Evolutionary conservation across 2,329 filamentous ascomycete genomes (phyloP).

Genomic region (Seiridium unicorne): DNA sequence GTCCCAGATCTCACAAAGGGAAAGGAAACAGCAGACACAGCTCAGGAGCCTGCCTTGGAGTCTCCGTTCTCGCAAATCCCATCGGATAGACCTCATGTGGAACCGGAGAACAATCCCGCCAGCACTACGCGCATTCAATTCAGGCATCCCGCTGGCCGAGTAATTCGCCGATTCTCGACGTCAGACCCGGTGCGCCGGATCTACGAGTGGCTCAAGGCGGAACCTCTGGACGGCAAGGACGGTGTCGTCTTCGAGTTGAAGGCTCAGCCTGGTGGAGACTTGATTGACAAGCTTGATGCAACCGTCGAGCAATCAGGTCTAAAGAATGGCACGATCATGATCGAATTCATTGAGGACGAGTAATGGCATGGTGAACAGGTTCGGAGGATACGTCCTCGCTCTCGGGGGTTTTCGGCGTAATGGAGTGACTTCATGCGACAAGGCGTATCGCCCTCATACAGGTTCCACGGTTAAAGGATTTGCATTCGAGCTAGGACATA

Average conservation of each 20-base stretch:
- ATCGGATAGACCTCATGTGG: conserved; percentile 68
- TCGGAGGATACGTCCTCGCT: neutral
- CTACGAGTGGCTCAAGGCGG: conserved; percentile 95
- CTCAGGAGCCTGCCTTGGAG: conserved; percentile 17
- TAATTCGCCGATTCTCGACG: conserved; percentile 82
- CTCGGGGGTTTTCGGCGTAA: neutral
- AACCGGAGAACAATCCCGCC: conserved; percentile 70
- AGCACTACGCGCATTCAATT: conserved; percentile 90
- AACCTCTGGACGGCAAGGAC: conserved; percentile 76
- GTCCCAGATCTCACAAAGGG: conserved; percentile 50
- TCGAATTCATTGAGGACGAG: conserved; percentile 74
- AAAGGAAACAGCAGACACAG: conserved; percentile 40
- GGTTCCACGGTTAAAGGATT: neutral
- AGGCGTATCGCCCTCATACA: neutral
- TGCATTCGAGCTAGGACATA: neutral
- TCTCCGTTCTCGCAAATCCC: conserved; percentile 70
- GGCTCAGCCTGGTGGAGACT: conserved; percentile 73
- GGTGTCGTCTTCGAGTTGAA: conserved; percentile 85
- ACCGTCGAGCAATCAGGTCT: conserved; percentile 80
- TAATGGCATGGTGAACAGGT: neutral
- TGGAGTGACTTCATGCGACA: neutral
- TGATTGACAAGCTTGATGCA: conserved; percentile 71
- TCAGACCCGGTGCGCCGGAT: conserved; percentile 77
- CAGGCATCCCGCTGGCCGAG: conserved; percentile 76
- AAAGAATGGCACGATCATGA: conserved; percentile 93